These are phyloP conservation scores for Vitis hybrid DNA, from an alignment of 177 flowering plant genomes.

Conservation along the genomic window DNA sequence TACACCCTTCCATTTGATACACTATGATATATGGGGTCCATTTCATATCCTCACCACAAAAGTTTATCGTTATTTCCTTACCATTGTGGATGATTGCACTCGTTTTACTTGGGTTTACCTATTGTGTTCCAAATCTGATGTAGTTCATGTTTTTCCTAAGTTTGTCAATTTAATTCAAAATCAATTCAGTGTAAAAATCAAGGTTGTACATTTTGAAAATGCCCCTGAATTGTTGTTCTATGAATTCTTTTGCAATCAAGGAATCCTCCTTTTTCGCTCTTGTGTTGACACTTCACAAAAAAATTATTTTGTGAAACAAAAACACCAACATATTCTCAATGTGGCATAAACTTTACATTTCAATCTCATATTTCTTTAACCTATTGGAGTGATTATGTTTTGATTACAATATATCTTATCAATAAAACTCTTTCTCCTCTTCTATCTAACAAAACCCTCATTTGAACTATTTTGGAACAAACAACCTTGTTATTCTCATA, in stretches of 20 bases:
- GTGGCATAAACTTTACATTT: background rate
- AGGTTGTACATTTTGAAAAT: background rate
- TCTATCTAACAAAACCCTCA: background rate
- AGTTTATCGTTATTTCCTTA: background rate
- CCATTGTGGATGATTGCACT: background rate
- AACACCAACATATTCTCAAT: too few species aligned
- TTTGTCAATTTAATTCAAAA: background rate
- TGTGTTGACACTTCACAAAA: background rate
- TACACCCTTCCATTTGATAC: background rate
- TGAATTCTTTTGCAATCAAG: background rate
- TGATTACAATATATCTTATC: background rate
- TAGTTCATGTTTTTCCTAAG: background rate
- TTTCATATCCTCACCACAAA: background rate
- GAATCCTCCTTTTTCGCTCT: background rate
- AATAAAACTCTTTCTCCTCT: background rate
- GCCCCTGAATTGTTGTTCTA: background rate
- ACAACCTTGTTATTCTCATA: too few species aligned
- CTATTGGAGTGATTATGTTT: background rate
- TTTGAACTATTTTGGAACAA: background rate
- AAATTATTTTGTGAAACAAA: background rate
- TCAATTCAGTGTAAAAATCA: background rate
- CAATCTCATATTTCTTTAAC: background rate
- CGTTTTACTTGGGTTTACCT: constrained; percentile 1
- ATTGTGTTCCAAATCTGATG: background rate
- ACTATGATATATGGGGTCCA: background rate